Evolutionary conservation across 805 yeast species (phyloP), one percentile per base, ranked within the genome.

Genomic region (Blastobotrys muscicola): DNA sequence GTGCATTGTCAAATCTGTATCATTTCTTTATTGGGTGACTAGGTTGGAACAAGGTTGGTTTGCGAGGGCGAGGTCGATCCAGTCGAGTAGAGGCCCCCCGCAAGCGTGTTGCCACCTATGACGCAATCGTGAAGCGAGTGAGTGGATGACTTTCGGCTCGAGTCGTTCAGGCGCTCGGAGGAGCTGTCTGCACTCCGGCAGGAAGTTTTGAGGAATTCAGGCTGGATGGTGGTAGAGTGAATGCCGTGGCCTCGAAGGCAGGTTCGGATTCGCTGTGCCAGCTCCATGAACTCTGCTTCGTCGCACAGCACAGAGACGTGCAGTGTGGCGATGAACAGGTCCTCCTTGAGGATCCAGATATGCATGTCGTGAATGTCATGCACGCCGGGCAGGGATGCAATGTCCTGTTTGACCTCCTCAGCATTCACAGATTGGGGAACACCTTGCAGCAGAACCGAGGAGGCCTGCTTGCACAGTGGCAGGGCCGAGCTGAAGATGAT

Each of bases 221-320:
- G 98, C 65, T 90, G 98, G 41, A 92, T 89, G 1, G 98, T 90
- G 13, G 90, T 95, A 32, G 92, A 82, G 57, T 89, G 94, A 48
- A 90, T 80, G 37, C 95, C 95, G 58, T 80, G 82, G 23, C 73
- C 78, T 55, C 85, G 95, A 55, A 90, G 71, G 38, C 87, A 79
- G 42, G 75, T 75, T 61, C 92, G 77, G 42, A 90, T 90, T 45
- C 75, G 74, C 39, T 78, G 70, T 7, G 94, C 94, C 41, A 84
- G 73, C n/a, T 66, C 62, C 44, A 81, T 64, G 60, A 86, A 92
- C 20, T 75, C 70, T 44, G 73, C 76, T n/a, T 86, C 82, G 8
- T 74, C 68, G 10, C 74, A 65, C 42, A 74, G 71, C 36, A 92
- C 71, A 55, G 86, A 85, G 34, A 87, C 82, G 61, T 90, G 98